A percentile compares a stretch with the other conserved stretches of the same genome.
Evolutionary conservation across 768 basidiomycete genomes (phyloP).

Genomic region (Serendipita sp.): DNA sequence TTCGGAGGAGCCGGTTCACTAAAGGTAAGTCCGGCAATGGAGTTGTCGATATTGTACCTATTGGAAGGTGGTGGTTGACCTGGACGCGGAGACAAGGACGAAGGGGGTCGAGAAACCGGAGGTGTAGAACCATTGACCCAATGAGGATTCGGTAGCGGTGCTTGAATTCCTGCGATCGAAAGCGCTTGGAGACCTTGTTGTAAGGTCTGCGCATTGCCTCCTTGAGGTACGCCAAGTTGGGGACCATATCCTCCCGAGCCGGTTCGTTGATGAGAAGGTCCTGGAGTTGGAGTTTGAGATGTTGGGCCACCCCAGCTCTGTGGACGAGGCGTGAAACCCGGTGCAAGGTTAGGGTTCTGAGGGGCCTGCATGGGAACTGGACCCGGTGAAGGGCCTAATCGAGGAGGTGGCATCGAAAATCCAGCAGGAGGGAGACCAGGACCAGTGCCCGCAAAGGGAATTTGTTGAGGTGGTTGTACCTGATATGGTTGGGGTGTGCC

Average conservation of each 20-base stretch:
- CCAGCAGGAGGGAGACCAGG: background rate
- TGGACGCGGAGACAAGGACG: conserved; percentile 10
- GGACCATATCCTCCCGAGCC: background rate
- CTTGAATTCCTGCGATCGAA: conserved; percentile 9
- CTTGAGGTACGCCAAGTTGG: background rate
- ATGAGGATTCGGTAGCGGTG: conserved; percentile 14
- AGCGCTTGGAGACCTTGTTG: background rate
- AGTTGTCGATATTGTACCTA: conserved; percentile 12
- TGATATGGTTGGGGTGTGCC: background rate
- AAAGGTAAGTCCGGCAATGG: conserved; percentile 10
- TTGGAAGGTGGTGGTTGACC: conserved; percentile 6
- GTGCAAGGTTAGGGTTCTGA: background rate
- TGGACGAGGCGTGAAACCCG: background rate
- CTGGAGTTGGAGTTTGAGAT: background rate
- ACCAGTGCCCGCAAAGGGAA: background rate
- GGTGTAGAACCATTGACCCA: conserved; percentile 10
- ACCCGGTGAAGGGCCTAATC: background rate
- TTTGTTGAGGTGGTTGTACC: background rate
- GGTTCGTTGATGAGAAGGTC: background rate
- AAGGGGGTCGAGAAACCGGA: conserved; percentile 13
- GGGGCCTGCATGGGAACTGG: background rate
- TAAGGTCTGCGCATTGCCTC: background rate
- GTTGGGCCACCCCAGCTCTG: background rate
- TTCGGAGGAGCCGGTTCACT: conserved; percentile 14
- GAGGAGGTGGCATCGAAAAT: background rate